Evolutionary conservation across 2,329 filamentous ascomycete genomes (phyloP), one percentile per base, ranked within the genome.

Genomic region (Mycosphaerella sp.): DNA sequence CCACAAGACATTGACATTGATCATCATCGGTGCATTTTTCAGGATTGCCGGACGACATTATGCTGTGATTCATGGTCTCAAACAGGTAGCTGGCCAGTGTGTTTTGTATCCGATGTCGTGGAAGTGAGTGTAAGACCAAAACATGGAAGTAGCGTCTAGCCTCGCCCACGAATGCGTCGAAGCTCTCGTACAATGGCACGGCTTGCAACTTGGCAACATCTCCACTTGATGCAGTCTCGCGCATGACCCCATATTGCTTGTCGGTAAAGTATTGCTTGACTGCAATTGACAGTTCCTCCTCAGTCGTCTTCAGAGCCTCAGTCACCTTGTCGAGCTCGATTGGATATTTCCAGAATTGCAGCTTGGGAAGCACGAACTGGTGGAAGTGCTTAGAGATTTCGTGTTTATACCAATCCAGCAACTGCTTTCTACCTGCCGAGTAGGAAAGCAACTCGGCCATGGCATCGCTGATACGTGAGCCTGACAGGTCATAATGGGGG

Each of bases 371-470:
- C 26, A 66, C 64, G 46, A 58, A 65, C 50, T 58, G 59, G 51
- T 72, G 69, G 62, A 75, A 76, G 57, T 76, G 72, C 12, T 69
- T 55, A 26, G 68, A 63, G 48, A 74, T 70, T 54, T 76, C 74
- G 44, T 74, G 69, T 5, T 66, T 69, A 53, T 74, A 77, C 75
- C 75, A 78, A n/a, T 73, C 69, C 26, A 72, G 57, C 40, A 69
- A 60, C 67, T 68, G 45, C 70, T 71, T 54, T 56, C 48, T 52
- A 9, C 53, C 52, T 8, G 51, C 38, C 36, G 23, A 23, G 26
- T 44, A 44, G 49, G 39, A 48, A 9, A 62, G 55, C 6, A 60
- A 45, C 29, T 48, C 47, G 9, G 51, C 40, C 7, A 63, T 40
- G 2, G 61, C 60, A 34, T 59, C 45, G 21, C 56, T 23, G 36